Conservation (phyloP, 2,329 filamentous ascomycete species). For the Fusarium nanum region DNA sequence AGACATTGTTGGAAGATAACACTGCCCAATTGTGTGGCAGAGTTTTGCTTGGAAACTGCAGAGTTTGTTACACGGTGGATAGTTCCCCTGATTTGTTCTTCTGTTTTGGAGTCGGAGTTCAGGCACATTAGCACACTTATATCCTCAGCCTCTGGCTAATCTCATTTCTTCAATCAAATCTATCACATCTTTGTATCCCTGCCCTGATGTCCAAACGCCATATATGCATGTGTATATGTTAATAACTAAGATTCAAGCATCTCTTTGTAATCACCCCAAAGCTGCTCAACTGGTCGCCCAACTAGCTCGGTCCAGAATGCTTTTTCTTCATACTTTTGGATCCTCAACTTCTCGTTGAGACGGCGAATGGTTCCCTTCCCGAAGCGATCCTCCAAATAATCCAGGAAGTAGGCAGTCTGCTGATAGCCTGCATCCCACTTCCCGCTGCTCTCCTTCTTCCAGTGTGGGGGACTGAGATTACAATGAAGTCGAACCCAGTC, state of each 20-base stretch:
- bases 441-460: constrained; percentile 70
- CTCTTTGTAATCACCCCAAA: constrained; percentile 80
- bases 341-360: constrained; percentile 75
- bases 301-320: constrained; percentile 76
- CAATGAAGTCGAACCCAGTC: constrained; percentile 89
- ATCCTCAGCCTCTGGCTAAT: constrained; percentile 38
- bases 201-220: constrained; percentile 1
- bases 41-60: background rate
- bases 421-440: constrained; percentile 94
- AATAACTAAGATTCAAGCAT: constrained; percentile 36
- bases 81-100: constrained; percentile 6
- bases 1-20: background rate
- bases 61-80: constrained; percentile 4
- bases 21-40: background rate
- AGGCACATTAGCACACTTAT: constrained; percentile 34
- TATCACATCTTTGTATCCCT: background rate
- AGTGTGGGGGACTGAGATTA: constrained; percentile 82
- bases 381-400: constrained; percentile 80
- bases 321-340: constrained; percentile 72
- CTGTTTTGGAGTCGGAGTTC: constrained; percentile 36
- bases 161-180: constrained; percentile 23
- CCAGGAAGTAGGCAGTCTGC: constrained; percentile 89
- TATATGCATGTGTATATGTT: constrained; percentile 1
- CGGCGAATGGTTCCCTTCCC: constrained; percentile 69
- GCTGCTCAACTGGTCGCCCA: constrained; percentile 70